Evolutionary conservation across 2,329 filamentous ascomycete genomes (phyloP).

Genomic region (Penicillium sp.): DNA sequence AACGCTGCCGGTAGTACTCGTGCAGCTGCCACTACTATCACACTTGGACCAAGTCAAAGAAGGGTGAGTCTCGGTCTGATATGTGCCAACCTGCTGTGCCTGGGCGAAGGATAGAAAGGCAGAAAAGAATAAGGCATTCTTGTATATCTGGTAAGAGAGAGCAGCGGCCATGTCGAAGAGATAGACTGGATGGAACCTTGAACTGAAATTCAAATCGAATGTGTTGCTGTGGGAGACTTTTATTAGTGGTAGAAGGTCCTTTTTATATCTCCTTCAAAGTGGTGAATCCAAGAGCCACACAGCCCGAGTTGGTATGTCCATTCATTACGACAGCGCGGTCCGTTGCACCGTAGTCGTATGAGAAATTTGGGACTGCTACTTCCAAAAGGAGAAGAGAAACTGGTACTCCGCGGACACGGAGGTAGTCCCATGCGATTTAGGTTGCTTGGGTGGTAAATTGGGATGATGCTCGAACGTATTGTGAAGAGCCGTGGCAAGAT

Average conservation of each 20-base stretch:
- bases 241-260: not conserved
- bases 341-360: constrained; percentile 10
- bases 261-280: constrained; percentile 15
- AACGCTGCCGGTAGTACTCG: constrained; percentile 55
- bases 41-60: constrained; percentile 59
- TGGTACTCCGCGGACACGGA: constrained; percentile 29
- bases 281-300: not conserved
- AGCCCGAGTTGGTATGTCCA: not conserved
- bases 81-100: constrained; percentile 39
- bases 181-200: not conserved
- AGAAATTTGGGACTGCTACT: not conserved
- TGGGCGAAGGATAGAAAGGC: constrained; percentile 27
- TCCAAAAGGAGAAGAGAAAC: constrained; percentile 19
- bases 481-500: constrained; percentile 1
- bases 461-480: constrained; percentile 4
- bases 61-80: constrained; percentile 50
- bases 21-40: constrained; percentile 55
- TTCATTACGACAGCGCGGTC: constrained; percentile 16
- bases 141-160: constrained; percentile 14
- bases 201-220: not conserved
- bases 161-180: constrained; percentile 13
- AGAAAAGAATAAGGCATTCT: constrained; percentile 32
- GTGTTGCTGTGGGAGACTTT: constrained; percentile 4
- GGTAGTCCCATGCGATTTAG: constrained; percentile 8
- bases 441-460: constrained; percentile 1